A percentile compares a stretch with the other conserved stretches of the same genome.
Evolutionary conservation across 2,329 filamentous ascomycete species (phyloP).

Genomic region (Fusarium nanum): DNA sequence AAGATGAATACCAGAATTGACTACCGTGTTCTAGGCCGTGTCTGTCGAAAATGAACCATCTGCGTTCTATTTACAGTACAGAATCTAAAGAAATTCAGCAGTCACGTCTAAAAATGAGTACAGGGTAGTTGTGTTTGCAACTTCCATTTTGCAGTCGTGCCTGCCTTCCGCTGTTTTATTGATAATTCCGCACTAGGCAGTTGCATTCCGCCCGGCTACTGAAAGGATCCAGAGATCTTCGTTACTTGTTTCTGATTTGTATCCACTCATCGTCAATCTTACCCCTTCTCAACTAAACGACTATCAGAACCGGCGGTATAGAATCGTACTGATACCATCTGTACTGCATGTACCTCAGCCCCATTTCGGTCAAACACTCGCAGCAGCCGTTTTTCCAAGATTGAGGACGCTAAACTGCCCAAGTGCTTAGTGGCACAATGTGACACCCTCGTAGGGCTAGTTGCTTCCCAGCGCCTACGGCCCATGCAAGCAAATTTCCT

Average conservation of each 20-base stretch:
- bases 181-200: conserved; percentile 1
- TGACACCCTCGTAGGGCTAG: conserved; percentile 13
- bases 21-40: conserved; percentile 4
- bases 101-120: neutral
- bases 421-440: neutral
- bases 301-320: neutral
- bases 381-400: conserved; percentile 14
- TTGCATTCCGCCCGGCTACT: conserved; percentile 1
- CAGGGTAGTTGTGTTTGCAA: neutral
- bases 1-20: neutral
- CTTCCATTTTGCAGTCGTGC: neutral
- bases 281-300: neutral
- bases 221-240: conserved; percentile 3
- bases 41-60: neutral
- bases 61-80: conserved; percentile 2
- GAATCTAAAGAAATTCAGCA: neutral
- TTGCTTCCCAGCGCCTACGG: neutral
- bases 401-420: conserved; percentile 3
- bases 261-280: conserved; percentile 13
- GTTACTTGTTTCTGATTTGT: neutral
- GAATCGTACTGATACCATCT: neutral
- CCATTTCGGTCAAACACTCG: neutral
- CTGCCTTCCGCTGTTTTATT: neutral
- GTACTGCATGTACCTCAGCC: neutral
- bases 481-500: neutral